phyloP scores from a whole-genome alignment of 2,329 filamentous ascomycete genomes.

The Thielaviopsis populi region DNA sequence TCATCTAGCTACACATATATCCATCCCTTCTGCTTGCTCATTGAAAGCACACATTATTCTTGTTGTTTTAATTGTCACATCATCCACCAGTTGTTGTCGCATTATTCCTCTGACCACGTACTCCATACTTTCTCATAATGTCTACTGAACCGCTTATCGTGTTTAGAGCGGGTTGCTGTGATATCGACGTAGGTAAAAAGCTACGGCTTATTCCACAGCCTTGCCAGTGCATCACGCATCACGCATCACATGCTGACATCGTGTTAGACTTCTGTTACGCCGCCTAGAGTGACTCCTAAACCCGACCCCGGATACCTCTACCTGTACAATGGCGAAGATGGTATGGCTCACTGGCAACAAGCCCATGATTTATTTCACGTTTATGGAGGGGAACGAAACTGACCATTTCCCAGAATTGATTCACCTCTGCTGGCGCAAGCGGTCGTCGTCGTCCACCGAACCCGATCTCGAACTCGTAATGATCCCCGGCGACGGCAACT shows the following conservation, averaged over 20 bases:
- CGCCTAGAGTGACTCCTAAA: conserved; percentile 58
- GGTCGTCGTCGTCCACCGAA: conserved; percentile 48
- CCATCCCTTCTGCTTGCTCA: background rate
- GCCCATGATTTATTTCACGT: background rate
- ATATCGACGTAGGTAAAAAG: conserved; percentile 55
- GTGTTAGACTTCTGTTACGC: conserved; percentile 28
- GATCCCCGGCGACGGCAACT: conserved; percentile 78
- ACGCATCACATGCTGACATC: conserved; percentile 6
- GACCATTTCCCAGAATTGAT: conserved; percentile 49
- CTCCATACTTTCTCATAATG: conserved; percentile 41
- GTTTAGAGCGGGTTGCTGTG: conserved; percentile 89
- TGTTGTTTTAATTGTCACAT: background rate
- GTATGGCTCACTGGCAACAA: conserved; percentile 26
- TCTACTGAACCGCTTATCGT: conserved; percentile 76
- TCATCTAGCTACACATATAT: background rate
- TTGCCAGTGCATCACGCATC: conserved; percentile 5
- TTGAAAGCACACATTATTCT: background rate
- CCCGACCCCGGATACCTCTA: conserved; percentile 75
- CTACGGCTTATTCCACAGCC: conserved; percentile 2
- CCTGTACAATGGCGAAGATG: conserved; percentile 73
- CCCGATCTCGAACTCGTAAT: conserved; percentile 84
- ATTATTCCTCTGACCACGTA: background rate
- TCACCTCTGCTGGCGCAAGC: conserved; percentile 93
- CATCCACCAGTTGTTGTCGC: background rate
- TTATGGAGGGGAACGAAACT: background rate